Percentiles rank a stretch among this genome's conserved stretches.
Conservation (phyloP, 2,329 filamentous ascomycete genomes). For the Sordariomycetes sp. region DNA sequence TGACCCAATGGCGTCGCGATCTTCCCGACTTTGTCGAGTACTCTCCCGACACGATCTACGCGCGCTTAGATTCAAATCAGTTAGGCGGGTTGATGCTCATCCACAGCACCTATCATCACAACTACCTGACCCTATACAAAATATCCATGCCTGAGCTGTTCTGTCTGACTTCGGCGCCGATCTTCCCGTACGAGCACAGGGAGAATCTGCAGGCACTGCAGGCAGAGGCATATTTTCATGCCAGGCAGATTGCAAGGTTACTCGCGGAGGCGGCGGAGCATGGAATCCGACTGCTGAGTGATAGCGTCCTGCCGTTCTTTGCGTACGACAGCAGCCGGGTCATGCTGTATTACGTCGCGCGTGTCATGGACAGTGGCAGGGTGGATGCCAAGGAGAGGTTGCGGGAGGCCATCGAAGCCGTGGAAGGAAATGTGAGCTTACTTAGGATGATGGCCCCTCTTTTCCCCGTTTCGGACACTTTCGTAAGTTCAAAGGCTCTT, state of each 20-base stretch:
- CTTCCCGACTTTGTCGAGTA: constrained; percentile 34
- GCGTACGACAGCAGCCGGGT: constrained; percentile 36
- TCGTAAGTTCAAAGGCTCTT: constrained; percentile 16
- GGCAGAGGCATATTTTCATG: constrained; percentile 26
- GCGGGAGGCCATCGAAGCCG: constrained; percentile 25
- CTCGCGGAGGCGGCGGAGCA: constrained; percentile 29
- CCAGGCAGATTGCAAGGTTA: constrained; percentile 26
- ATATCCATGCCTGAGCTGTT: constrained; percentile 35
- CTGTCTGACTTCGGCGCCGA: constrained; percentile 17
- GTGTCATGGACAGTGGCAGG: constrained; percentile 25
- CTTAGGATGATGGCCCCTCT: constrained; percentile 25
- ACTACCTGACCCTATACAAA: constrained; percentile 34
- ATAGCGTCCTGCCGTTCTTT: constrained; percentile 35
- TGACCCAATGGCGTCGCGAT: constrained; percentile 28
- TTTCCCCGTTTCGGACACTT: constrained; percentile 27
- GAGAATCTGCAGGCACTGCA: constrained; percentile 25
- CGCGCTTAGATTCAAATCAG: constrained; percentile 34
- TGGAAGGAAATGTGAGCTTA: constrained; percentile 28
- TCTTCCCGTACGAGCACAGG: constrained; percentile 26
- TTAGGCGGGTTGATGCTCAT: constrained; percentile 33
- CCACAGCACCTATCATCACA: constrained; percentile 37
- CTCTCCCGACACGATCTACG: constrained; percentile 32
- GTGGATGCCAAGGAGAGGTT: constrained; percentile 24
- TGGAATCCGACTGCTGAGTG: constrained; percentile 28
- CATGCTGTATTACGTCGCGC: constrained; percentile 37